Base-by-base conservation (phyloP, 2,329 filamentous ascomycete species). In the Emergomyces orientalis region DNA sequence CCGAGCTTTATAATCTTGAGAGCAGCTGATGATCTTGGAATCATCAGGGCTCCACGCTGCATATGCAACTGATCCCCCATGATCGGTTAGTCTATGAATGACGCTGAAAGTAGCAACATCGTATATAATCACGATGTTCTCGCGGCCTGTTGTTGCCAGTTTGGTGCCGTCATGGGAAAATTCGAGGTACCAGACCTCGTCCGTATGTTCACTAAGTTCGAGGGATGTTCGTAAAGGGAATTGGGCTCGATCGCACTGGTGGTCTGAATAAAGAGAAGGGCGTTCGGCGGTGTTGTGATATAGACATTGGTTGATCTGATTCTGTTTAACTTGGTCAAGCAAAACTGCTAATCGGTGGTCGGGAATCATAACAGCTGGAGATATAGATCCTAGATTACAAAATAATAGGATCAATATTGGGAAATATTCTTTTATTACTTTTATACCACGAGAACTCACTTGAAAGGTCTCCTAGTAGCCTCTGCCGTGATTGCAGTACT, bases 281-380 rank as follows among this genome's bases (percentile, higher is more conserved):
- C 90, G 84, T 3, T 81, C 77, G 1, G 86, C 82, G 3, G 87
- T 91, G 61, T 95, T 97, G 77, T 99, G 94, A 74, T 92, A 97
- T 47, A 92, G 78, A 73, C 94, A 99, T 37, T 84, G 85, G 60
- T 87, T 84, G 63, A 97, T 89, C 77, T 97, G 93, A 66, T 82
- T 85, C 65, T 88, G 83, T 73, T 97, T 96, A 45, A 96, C 86
- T 67, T 95, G 87, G 63, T 92, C 83, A 60, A 99, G 79, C 19
- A 99, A 80, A 41, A 86, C 83, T 1, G 91, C 90, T 54, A 99
- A 80, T 7, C 94, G 87, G 73, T 94, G 90, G 71, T 96, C 90
- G 1, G 94, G 94, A 62, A 99, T 88, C 92, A 99, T 97, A 54
- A 96, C 90, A 3, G 91, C 94, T 0, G 94, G 93, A 1, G 94